Conservation (phyloP, 1,284 basidiomycete genomes). For the Golubevia sp. region DNA sequence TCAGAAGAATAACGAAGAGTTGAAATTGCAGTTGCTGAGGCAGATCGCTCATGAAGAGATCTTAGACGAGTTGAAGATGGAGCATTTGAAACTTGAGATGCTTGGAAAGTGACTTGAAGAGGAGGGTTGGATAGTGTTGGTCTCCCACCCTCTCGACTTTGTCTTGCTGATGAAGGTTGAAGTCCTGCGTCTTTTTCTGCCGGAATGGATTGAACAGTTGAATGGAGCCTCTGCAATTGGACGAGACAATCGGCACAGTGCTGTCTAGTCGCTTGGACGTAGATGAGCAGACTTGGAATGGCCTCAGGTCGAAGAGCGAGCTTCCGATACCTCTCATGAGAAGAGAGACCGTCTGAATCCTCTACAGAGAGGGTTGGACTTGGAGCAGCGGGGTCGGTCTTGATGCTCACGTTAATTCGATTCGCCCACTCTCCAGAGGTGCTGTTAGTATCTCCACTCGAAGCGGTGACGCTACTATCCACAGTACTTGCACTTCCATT, state of each 20-base stretch:
- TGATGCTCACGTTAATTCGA: neutral
- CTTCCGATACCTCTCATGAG: slow-evolving; percentile 16
- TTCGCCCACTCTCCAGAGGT: neutral
- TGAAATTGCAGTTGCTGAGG: neutral
- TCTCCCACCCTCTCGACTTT: too few species aligned
- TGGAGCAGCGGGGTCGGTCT: neutral
- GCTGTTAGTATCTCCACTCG: neutral
- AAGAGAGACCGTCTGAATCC: neutral
- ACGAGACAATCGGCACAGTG: slow-evolving; percentile 10
- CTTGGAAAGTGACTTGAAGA: too few species aligned
- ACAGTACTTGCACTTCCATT: neutral
- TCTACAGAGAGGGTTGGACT: neutral
- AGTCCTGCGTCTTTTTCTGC: too few species aligned
- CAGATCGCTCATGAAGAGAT: neutral
- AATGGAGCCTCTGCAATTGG: neutral
- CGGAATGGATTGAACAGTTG: neutral
- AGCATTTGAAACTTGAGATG: neutral
- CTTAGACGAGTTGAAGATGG: neutral
- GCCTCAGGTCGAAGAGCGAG: slow-evolving; percentile 34
- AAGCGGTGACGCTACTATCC: neutral
- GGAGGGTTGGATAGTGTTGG: neutral
- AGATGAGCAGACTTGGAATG: slow-evolving; percentile 33
- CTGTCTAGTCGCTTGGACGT: slow-evolving; percentile 32
- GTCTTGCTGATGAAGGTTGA: too few species aligned
- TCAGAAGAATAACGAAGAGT: neutral